Base-by-base conservation (phyloP, 148 eudicot genomes). In the Polygonum aviculare region DNA sequence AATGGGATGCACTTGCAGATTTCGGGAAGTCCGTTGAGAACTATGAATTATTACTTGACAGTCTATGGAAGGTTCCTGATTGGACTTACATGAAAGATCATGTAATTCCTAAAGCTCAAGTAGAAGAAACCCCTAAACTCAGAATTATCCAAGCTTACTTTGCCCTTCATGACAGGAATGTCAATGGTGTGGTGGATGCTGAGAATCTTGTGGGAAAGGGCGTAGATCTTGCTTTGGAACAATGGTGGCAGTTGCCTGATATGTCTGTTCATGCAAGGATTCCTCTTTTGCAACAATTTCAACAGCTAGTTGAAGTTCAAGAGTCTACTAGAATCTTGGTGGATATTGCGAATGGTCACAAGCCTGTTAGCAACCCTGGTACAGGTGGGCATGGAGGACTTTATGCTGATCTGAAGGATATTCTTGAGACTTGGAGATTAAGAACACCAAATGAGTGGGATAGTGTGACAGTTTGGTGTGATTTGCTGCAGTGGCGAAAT, bases 161-260 rank as follows among this genome's bases (percentile, higher is more conserved):
- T 87, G 81, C 99, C 39, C 98, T 96, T 76, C 99, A 96, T 84
- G 98, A 96, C 60, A 96, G 89, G 81, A 91, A 90, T 81, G 80
- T 88, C 3, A 87, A 76, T 79, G 99, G 97, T 72, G 93, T 96
- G 31, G 89, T 82, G 33, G 98, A 96, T 79, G 99, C 93, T 51
- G 98, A 96, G 85, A 96, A 81, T 79, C 80, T 91, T 74, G 98
- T 93, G 59, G 91, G 88, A 21, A 93, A 96, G 82, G 97, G 97
- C 74, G 98, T 91, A 76, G 93, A 93, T 77, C 90, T 87, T 79
- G 99, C 97, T 80, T 82, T 96, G 78, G 99, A 96, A 81, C 97
- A 93, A 77, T 96, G 99, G 99, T 96, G 99, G 99, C 98, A 96
- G 74, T 80, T 96, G 82, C 99, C 99, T 79, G 99, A 96, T 77